Conservation (phyloP, 192 early-diverging fungal species). For the Linnemannia hyalina region DNA sequence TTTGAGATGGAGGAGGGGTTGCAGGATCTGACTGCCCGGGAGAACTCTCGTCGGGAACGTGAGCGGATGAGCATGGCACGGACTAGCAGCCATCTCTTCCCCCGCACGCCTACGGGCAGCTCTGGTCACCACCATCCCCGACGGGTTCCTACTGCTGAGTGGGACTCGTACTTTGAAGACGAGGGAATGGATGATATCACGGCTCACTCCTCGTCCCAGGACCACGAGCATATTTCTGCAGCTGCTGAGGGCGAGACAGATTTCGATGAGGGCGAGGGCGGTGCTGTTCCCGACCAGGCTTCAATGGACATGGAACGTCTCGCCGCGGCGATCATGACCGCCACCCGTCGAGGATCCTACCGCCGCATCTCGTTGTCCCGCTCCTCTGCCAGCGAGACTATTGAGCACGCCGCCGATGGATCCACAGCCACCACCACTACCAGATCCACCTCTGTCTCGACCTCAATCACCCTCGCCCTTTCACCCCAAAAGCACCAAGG, state of each 20-base stretch:
- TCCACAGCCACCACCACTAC: too few relatives aligned
- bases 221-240: background rate
- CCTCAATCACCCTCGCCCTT: background rate
- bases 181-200: constrained; percentile 7
- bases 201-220: background rate
- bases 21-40: background rate
- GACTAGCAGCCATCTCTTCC: constrained; percentile 10
- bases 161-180: background rate
- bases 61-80: background rate
- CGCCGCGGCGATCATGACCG: constrained; percentile 16
- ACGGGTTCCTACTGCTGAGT: background rate
- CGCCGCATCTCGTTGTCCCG: constrained; percentile 14
- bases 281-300: background rate
- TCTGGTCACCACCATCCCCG: background rate
- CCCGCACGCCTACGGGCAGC: background rate
- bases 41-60: background rate
- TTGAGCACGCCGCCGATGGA: background rate
- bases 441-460: constrained; percentile 1
- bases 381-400: background rate
- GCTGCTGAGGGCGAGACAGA: background rate
- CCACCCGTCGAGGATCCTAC: constrained; percentile 24
- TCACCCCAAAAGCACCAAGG: constrained; percentile 4
- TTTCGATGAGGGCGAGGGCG: background rate
- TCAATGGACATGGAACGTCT: constrained; percentile 24
- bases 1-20: constrained; percentile 28